Evolutionary conservation across 208 protist genomes (phyloP).

Genomic region (Trypanosoma grayi): DNA sequence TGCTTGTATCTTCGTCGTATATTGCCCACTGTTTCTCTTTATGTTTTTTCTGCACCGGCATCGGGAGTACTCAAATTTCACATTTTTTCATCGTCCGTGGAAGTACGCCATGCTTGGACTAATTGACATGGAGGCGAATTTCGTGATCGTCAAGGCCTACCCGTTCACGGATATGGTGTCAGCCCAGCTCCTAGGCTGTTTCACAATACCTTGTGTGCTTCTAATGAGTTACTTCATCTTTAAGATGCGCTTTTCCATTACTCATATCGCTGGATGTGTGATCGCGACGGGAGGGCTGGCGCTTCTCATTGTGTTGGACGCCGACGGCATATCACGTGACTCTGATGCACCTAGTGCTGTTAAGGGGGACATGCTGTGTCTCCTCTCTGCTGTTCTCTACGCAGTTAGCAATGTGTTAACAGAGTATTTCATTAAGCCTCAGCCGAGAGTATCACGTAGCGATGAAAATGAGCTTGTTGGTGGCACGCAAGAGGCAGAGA

Average conservation of each 20-base stretch:
- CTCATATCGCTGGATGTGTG: constrained; percentile 80
- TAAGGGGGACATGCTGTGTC: constrained; percentile 84
- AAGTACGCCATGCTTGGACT: constrained; percentile 89
- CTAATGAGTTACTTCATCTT: constrained; percentile 88
- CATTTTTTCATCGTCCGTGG: constrained; percentile 61
- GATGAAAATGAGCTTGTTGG: background rate
- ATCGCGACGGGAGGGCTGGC: constrained; percentile 79
- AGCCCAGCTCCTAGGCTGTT: constrained; percentile 88
- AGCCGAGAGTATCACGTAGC: background rate
- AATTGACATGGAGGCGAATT: constrained; percentile 94
- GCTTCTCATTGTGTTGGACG: constrained; percentile 74
- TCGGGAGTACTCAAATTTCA: constrained; percentile 50
- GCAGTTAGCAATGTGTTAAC: constrained; percentile 91
- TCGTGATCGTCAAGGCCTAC: constrained; percentile 90
- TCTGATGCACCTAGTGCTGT: constrained; percentile 39
- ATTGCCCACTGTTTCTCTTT: constrained; percentile 53
- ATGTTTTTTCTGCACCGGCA: constrained; percentile 35
- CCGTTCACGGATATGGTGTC: constrained; percentile 93
- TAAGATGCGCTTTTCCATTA: constrained; percentile 66
- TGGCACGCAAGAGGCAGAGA: constrained; percentile 6
- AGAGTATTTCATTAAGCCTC: constrained; percentile 85
- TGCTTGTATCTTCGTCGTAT: constrained; percentile 68
- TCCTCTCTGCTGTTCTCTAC: constrained; percentile 77
- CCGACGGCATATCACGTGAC: constrained; percentile 54
- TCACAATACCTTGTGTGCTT: constrained; percentile 92